These are phyloP conservation scores for Sorghum bicolor DNA, from an alignment of 176 grass and related monocot species.

Conservation along the genomic window DNA sequence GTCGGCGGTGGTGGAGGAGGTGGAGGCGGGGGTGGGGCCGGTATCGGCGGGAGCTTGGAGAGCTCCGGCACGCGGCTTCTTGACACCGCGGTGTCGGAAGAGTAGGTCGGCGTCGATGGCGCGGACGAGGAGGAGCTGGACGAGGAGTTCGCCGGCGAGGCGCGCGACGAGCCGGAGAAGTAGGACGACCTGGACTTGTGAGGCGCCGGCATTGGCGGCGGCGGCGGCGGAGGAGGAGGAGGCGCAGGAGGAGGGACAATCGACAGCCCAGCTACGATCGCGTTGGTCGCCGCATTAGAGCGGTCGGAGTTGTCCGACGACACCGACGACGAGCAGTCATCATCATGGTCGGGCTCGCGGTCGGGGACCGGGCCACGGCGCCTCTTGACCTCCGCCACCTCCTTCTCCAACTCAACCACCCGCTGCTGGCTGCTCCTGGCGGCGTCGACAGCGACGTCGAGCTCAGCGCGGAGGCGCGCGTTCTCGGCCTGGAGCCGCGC, in stretches of 20 bases:
- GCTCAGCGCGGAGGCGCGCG: conserved; percentile 44
- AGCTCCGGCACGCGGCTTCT: conserved; percentile 41
- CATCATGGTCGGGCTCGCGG: conserved; percentile 46
- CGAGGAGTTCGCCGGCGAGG: conserved; percentile 44
- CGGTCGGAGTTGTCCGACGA: conserved; percentile 29
- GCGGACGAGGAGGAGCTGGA: conserved; percentile 49
- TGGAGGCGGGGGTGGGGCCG: conserved; percentile 36
- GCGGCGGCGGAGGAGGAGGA: conserved; percentile 17
- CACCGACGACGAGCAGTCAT: conserved; percentile 67
- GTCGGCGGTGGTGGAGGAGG: conserved; percentile 38
- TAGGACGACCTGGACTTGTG: conserved; percentile 44
- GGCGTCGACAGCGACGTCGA: conserved; percentile 12
- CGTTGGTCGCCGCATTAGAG: neutral
- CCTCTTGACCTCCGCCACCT: conserved; percentile 46
- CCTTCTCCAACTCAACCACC: conserved; percentile 48
- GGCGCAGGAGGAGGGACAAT: conserved; percentile 30
- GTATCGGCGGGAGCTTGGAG: conserved; percentile 67
- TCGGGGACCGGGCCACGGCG: neutral
- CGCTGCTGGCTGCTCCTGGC: conserved; percentile 30
- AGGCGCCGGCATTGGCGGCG: conserved; percentile 34
- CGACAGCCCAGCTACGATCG: neutral
- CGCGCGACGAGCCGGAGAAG: conserved; percentile 40
- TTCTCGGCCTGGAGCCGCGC: conserved; percentile 67
- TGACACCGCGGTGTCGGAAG: conserved; percentile 48
- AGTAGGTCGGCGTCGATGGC: conserved; percentile 39